Conservation (phyloP, 345 rosid genomes). For the Lepidium sativum region DNA sequence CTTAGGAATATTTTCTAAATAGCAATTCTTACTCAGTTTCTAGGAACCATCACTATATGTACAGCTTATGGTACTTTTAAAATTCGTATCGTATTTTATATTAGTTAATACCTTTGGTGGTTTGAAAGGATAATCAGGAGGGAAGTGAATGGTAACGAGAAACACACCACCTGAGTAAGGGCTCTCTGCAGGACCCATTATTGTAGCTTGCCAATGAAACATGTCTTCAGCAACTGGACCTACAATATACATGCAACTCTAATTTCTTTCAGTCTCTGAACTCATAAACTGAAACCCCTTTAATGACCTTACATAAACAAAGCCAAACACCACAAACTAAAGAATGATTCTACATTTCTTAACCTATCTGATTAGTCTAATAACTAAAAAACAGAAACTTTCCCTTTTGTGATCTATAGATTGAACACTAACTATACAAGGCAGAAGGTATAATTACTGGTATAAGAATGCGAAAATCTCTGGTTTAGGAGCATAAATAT, state of each 20-base stretch:
- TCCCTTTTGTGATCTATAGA: not conserved
- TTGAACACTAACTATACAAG: not conserved
- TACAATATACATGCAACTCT: not conserved
- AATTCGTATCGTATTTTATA: not conserved
- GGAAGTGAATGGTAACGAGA: conserved; percentile 36
- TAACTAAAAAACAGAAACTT: not conserved
- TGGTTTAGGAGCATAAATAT: not conserved
- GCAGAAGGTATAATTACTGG: not conserved
- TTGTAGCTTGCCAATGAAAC: conserved; percentile 21
- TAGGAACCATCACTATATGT: not conserved
- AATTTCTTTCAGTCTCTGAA: not conserved
- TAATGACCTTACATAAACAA: not conserved
- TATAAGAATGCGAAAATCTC: too few species aligned
- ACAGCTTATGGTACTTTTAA: not conserved
- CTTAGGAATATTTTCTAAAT: not conserved
- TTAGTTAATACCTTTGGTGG: conserved; percentile 8
- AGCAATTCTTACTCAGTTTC: not conserved
- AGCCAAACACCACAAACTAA: not conserved
- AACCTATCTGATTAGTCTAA: not conserved
- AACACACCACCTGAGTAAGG: conserved; percentile 20
- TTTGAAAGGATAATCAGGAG: conserved; percentile 37
- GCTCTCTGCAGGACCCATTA: conserved; percentile 16
- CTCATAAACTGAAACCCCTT: not conserved
- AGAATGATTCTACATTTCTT: not conserved
- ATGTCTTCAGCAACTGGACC: conserved; percentile 25